phyloP scores from a whole-genome alignment of 345 rosid species.

The Eucalyptus brandiana region DNA sequence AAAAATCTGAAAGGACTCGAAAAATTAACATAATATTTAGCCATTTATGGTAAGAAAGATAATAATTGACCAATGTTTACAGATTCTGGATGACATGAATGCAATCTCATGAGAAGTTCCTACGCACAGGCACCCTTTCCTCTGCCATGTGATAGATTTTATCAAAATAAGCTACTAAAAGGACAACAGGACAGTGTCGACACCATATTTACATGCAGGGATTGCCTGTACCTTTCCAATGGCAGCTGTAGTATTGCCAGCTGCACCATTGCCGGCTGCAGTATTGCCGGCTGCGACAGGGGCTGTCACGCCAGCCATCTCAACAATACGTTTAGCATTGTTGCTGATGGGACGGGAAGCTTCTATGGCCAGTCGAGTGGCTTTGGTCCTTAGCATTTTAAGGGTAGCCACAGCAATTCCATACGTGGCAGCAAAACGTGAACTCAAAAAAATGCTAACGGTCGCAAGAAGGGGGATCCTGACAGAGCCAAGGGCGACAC shows the following conservation, averaged over 20 bases:
- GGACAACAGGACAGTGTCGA: neutral
- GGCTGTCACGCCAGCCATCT: slow-evolving; percentile 18
- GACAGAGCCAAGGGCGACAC: neutral
- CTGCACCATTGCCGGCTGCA: too few relatives aligned
- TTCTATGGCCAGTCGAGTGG: too few relatives aligned
- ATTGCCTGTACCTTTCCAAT: slow-evolving; percentile 3
- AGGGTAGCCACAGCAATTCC: too few relatives aligned
- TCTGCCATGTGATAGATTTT: neutral
- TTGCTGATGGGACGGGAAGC: too few relatives aligned
- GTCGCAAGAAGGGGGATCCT: too few relatives aligned
- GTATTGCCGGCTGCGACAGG: too few relatives aligned
- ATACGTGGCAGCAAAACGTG: too few relatives aligned
- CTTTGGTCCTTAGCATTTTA: too few relatives aligned
- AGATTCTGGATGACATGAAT: neutral
- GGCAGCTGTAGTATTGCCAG: neutral
- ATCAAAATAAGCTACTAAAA: neutral
- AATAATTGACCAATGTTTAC: neutral
- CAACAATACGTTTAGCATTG: slow-evolving; percentile 26
- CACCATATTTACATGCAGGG: neutral
- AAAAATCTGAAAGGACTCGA: neutral
- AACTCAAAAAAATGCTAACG: too few relatives aligned
- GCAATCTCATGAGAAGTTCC: neutral
- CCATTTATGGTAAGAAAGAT: neutral
- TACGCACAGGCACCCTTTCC: too few relatives aligned
- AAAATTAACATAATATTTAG: too few relatives aligned